Evolutionary conservation across 1,139 yeast genomes (phyloP).

Genomic region (Suhomyces kunorum): DNA sequence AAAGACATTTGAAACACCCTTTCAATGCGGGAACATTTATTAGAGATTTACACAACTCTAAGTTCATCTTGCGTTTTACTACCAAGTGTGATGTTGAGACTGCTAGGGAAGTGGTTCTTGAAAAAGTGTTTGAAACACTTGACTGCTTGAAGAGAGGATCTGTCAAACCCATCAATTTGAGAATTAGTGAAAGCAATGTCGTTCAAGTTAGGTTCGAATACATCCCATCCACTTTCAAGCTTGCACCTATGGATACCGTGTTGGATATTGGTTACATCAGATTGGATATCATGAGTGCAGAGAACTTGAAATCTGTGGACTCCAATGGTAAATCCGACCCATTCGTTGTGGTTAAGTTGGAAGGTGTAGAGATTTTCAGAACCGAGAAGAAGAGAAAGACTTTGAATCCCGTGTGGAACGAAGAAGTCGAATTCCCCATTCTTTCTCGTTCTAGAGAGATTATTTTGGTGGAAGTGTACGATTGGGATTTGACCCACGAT

Average conservation of each 20-base stretch:
- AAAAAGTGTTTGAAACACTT: slow-evolving; percentile 50
- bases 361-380: slow-evolving; percentile 55
- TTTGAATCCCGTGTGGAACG: slow-evolving; percentile 71
- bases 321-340: slow-evolving; percentile 80
- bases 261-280: slow-evolving; percentile 65
- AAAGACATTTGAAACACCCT: slow-evolving; percentile 37
- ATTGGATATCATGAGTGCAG: slow-evolving; percentile 58
- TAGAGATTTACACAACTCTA: slow-evolving; percentile 68
- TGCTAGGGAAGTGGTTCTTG: slow-evolving; percentile 51
- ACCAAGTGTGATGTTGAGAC: slow-evolving; percentile 49
- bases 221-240: slow-evolving; percentile 55
- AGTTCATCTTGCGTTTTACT: slow-evolving; percentile 55
- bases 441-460: slow-evolving; percentile 60
- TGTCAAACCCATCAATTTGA: slow-evolving; percentile 46
- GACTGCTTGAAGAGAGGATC: slow-evolving; percentile 54
- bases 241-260: slow-evolving; percentile 61
- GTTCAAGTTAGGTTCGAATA: slow-evolving; percentile 56
- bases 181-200: slow-evolving; percentile 44
- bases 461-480: slow-evolving; percentile 54
- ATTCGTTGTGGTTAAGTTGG: slow-evolving; percentile 50
- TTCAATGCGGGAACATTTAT: slow-evolving; percentile 61
- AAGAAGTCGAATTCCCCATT: slow-evolving; percentile 55
- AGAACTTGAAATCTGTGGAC: slow-evolving; percentile 57
- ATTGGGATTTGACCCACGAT: slow-evolving; percentile 77
- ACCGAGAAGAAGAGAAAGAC: slow-evolving; percentile 66